phyloP scores from a whole-genome alignment of 2,329 filamentous ascomycete genomes.

The Chrysoporthe austroafricana region DNA sequence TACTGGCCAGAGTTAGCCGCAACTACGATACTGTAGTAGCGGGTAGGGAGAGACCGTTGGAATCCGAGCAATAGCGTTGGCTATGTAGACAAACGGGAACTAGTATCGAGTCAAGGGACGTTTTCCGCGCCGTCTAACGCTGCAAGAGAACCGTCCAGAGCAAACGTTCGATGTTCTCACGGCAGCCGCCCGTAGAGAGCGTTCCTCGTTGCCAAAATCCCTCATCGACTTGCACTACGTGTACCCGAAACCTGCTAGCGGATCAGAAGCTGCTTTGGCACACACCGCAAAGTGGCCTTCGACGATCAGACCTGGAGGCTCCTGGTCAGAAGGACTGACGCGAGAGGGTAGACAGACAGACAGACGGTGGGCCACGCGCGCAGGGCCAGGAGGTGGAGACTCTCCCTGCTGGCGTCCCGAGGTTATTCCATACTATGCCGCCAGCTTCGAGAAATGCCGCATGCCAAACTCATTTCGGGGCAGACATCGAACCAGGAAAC shows the following conservation, averaged over 20 bases:
- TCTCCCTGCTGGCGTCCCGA: background rate
- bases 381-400: background rate
- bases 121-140: too few relatives aligned
- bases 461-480: constrained; percentile 13
- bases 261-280: background rate
- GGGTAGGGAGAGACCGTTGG: too few relatives aligned
- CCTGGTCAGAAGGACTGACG: background rate
- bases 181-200: background rate
- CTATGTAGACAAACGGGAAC: background rate
- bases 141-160: too few relatives aligned
- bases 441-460: constrained; percentile 21
- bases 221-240: background rate
- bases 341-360: background rate
- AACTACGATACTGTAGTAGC: too few relatives aligned
- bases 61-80: too few relatives aligned
- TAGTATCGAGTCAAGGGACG: too few relatives aligned
- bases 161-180: background rate
- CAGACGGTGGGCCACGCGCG: too few relatives aligned
- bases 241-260: background rate
- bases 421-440: background rate
- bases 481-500: background rate
- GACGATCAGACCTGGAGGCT: background rate
- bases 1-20: too few relatives aligned
- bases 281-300: too few relatives aligned
- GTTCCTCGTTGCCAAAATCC: background rate